Evolutionary conservation across 1,284 basidiomycete genomes (phyloP), one percentile per base, ranked within the genome.

Genomic region (Malassezia arunalokei): DNA sequence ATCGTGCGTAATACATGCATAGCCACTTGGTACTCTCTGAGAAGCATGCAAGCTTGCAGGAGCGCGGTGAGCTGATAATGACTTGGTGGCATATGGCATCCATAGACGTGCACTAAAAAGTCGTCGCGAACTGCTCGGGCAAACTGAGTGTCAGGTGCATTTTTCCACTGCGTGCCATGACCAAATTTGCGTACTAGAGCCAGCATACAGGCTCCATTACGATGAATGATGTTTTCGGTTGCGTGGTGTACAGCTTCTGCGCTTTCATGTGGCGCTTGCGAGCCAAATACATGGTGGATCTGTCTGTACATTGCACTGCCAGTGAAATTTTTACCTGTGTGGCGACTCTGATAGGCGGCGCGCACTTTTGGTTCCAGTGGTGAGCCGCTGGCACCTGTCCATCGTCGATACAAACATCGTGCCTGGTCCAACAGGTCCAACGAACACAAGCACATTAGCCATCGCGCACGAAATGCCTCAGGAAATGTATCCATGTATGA

Each of bases 11-110:
- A 40, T 2, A 35, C n/a, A 37, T 11, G 31, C 12, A 37, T 11
- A 3, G 32, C 48, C 8, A 35, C 38, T 8, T 27, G 11, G 6
- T 11, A n/a, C 20, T 55, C 53, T 20, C 43, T 31, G 8, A 55
- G 8, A n/a, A 50, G 20, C 2, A 55, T 24, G 2, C 47, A 55
- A 7, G 48, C 43, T n/a, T 55, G 53, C 35, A 49, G 28, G 6
- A 55, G 40, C n/a, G 53, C 48, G 1, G 53, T 55, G 32, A 54
- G 42, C 14, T 55, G 30, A 9, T 32, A 24, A 20, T 49, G 53
- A 11, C 20, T 24, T 40, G 39, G 20, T 24, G 20, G 39, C 9
- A 9, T 40, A 9, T 9, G 14, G 3, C 12, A 2, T 15, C n/a
- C 39, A 15, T 40, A 40, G 3, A 40, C n/a, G 3, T 14, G 30